phyloP scores from a whole-genome alignment of 2,329 filamentous ascomycete species.

The Xylariaceae sp. region DNA sequence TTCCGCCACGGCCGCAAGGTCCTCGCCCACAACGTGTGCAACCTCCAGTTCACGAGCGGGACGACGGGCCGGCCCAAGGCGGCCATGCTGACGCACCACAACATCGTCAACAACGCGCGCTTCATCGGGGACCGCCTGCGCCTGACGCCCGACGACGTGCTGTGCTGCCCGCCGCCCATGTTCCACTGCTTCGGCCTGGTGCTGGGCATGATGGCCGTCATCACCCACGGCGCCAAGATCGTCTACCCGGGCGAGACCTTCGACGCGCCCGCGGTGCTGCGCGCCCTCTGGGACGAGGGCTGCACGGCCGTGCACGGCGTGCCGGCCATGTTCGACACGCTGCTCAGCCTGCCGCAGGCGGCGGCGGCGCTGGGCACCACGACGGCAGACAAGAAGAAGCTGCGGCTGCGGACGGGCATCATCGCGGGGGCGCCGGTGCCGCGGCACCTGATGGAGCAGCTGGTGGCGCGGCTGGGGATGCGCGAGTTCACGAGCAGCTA shows the following conservation, averaged over 20 bases:
- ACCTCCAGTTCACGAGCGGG: constrained; percentile 69
- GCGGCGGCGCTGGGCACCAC: neutral
- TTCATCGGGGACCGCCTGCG: constrained; percentile 70
- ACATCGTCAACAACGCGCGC: constrained; percentile 57
- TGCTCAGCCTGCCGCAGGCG: constrained; percentile 38
- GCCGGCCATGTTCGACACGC: constrained; percentile 74
- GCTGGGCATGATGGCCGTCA: constrained; percentile 61
- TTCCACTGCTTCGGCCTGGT: constrained; percentile 85
- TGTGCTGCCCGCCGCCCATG: constrained; percentile 76
- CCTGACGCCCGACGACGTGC: constrained; percentile 55
- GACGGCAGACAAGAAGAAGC: constrained; percentile 33
- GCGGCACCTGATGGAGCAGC: constrained; percentile 63
- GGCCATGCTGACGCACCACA: constrained; percentile 65
- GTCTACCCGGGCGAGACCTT: constrained; percentile 72
- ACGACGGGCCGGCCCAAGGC: constrained; percentile 68
- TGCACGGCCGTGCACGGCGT: constrained; percentile 76
- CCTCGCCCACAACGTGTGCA: constrained; percentile 60
- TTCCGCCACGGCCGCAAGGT: constrained; percentile 47
- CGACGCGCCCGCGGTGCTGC: constrained; percentile 57
- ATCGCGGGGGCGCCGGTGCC: constrained; percentile 74
- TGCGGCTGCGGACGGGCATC: constrained; percentile 63
- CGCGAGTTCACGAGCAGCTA: constrained; percentile 65
- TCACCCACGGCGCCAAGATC: constrained; percentile 69
- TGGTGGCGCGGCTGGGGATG: constrained; percentile 67
- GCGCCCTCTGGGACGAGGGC: constrained; percentile 56